Evolutionary conservation across 306 rosid genomes (phyloP), one percentile per base, ranked within the genome.

Genomic region (Fragaria iinumae): DNA sequence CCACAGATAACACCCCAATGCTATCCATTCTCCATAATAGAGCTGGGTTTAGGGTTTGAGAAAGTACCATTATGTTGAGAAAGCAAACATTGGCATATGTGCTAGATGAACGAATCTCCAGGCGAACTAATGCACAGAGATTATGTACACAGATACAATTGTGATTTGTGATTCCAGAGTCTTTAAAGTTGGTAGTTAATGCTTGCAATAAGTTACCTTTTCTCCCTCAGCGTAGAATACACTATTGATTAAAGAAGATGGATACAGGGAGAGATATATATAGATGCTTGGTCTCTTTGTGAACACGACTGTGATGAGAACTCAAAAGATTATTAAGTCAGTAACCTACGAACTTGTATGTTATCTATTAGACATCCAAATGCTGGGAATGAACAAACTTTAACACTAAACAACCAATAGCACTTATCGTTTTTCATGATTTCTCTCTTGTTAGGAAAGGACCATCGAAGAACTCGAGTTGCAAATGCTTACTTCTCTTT

Each of bases 401-500:
- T 41, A 11, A 41, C 25, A 73, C 43, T 57, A 41, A 57, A 73
- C 62, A 53, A 29, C 60, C 78, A 74, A 6, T 62, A 74, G 67
- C n/a, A 62, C 69, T 62, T 18, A 45, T 10, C 29, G 4, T 71
- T 50, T 79, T 70, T 76, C 65, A 12, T 50, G 18, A 72, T 79
- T 82, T 80, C 76, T 77, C 73, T 59, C 65, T 80, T 85, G 63
- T 72, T 82, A 92, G 98, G 90, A 73, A 92, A 92, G 92, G 96
- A 92, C 80, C 87, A 85, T 55, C 91, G 97, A 79, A 92, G 97
- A 88, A 95, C 87, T 69, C 91, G 96, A 55, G 97, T 92, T 39
- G 99, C 98, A 83, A 92, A 96, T 84, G 96, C 99, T 49, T 95
- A 92, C 83, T 95, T 86, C 85, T 92, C 99, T 77, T 87, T 91